A percentile compares a stretch with the other conserved stretches of the same genome.
Evolutionary conservation across 495 filamentous ascomycete genomes (phyloP).

Genomic region (Annulohypoxylon nitens): DNA sequence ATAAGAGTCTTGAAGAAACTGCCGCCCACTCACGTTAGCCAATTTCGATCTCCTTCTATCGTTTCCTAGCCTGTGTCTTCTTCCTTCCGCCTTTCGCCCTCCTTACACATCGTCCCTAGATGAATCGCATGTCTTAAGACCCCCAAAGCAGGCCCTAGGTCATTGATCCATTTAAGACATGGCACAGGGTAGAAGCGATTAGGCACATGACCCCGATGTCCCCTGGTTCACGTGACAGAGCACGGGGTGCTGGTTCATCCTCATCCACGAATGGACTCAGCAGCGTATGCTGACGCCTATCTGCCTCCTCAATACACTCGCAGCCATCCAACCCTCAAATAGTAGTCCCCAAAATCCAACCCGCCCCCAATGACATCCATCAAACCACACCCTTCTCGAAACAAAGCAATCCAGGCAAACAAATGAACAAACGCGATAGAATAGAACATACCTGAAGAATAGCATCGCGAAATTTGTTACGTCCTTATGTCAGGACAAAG

Average conservation of each 20-base stretch:
- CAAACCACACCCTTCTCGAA: background rate
- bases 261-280: background rate
- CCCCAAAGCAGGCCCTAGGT: background rate
- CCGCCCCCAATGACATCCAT: background rate
- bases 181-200: background rate
- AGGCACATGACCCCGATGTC: background rate
- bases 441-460: slow-evolving; percentile 68
- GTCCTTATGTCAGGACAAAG: background rate
- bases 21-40: slow-evolving; percentile 19
- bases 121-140: background rate
- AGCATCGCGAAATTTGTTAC: slow-evolving; percentile 59
- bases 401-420: background rate
- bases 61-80: background rate
- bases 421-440: background rate
- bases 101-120: background rate
- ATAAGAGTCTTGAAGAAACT: slow-evolving; percentile 99
- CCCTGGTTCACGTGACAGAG: slow-evolving; percentile 32
- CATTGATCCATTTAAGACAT: background rate
- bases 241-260: slow-evolving; percentile 2
- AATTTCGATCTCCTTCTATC: slow-evolving; percentile 2
- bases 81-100: background rate
- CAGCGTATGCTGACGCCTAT: background rate
- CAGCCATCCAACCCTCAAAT: background rate
- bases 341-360: background rate
- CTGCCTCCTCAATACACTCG: background rate